Evolutionary conservation across 768 basidiomycete species (phyloP).

Genomic region (Boletellus emodensis): DNA sequence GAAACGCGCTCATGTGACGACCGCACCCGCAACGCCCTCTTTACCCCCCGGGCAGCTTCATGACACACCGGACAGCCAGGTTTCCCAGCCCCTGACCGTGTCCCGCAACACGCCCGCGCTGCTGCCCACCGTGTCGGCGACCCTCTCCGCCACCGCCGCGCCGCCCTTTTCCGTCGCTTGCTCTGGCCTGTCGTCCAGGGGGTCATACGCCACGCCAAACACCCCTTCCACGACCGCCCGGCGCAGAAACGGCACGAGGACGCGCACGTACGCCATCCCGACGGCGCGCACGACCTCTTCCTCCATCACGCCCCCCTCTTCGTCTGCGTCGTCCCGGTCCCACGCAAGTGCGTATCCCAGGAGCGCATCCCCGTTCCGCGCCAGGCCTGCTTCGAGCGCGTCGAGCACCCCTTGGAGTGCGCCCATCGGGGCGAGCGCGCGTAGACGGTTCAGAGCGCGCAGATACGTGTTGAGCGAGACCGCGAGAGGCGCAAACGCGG

Average conservation of each 20-base stretch:
- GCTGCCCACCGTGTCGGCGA: too few relatives aligned
- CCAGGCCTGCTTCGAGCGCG: slow-evolving; percentile 45
- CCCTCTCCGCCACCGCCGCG: not conserved
- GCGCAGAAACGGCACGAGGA: slow-evolving; percentile 68
- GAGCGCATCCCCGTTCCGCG: slow-evolving; percentile 42
- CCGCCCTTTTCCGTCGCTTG: not conserved
- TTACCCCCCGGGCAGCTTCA: too few relatives aligned
- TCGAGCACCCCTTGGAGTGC: slow-evolving; percentile 37
- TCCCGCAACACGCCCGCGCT: slow-evolving; percentile 4
- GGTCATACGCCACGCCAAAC: slow-evolving; percentile 42
- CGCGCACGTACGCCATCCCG: slow-evolving; percentile 54
- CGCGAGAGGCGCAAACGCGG: slow-evolving; percentile 75
- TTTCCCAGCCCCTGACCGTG: slow-evolving; percentile 25
- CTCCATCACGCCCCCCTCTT: slow-evolving; percentile 11
- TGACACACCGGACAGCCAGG: slow-evolving; percentile 22
- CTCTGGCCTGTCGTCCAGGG: not conserved
- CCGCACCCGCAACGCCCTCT: not conserved
- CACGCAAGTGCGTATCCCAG: slow-evolving; percentile 41
- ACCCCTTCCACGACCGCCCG: slow-evolving; percentile 73
- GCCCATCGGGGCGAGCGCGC: slow-evolving; percentile 70
- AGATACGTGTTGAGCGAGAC: slow-evolving; percentile 68
- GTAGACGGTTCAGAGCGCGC: slow-evolving; percentile 71
- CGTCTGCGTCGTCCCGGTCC: slow-evolving; percentile 12
- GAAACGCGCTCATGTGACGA: not conserved
- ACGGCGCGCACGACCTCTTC: slow-evolving; percentile 42